These are phyloP conservation scores for Orbilia ellipsospora DNA, from an alignment of 2,329 filamentous ascomycete genomes.

Conservation along the genomic window DNA sequence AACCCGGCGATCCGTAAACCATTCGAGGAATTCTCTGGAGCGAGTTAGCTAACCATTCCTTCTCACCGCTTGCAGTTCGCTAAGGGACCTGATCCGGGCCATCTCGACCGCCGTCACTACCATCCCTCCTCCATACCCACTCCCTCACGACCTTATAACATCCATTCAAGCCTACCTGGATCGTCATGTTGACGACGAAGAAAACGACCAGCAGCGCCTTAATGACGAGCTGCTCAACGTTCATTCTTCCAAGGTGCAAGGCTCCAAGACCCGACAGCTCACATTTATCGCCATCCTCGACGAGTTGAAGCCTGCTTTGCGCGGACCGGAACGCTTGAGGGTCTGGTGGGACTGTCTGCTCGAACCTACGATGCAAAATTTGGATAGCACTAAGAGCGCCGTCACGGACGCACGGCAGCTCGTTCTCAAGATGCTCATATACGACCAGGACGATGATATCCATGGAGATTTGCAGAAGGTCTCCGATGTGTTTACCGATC, in stretches of 20 bases:
- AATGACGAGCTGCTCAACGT: slow-evolving; percentile 77
- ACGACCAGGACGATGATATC: slow-evolving; percentile 65
- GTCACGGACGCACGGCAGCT: slow-evolving; percentile 74
- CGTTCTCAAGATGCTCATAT: slow-evolving; percentile 72
- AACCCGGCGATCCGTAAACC: slow-evolving; percentile 20
- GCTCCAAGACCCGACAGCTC: slow-evolving; percentile 69
- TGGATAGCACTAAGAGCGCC: slow-evolving; percentile 72
- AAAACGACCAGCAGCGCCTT: slow-evolving; percentile 74
- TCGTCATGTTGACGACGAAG: slow-evolving; percentile 75
- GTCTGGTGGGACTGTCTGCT: slow-evolving; percentile 78
- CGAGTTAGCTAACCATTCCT: slow-evolving; percentile 20
- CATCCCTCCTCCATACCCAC: slow-evolving; percentile 66
- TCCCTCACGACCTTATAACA: slow-evolving; percentile 73
- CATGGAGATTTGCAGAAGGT: slow-evolving; percentile 64
- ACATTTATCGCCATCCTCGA: slow-evolving; percentile 77
- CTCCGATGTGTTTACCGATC: slow-evolving; percentile 69
- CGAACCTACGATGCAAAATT: slow-evolving; percentile 68
- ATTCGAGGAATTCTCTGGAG: slow-evolving; percentile 15
- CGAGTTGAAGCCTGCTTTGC: slow-evolving; percentile 73
- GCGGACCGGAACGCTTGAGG: slow-evolving; percentile 71
- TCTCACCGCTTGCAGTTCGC: slow-evolving; percentile 61
- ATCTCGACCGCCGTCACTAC: slow-evolving; percentile 64
- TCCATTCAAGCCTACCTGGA: slow-evolving; percentile 75
- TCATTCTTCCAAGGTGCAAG: slow-evolving; percentile 73
- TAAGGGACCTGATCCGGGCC: slow-evolving; percentile 66